A percentile compares a stretch with the other conserved stretches of the same genome.
Evolutionary conservation across 192 early-diverging fungal genomes (phyloP).

Genomic region (Backusella tarrabulga): DNA sequence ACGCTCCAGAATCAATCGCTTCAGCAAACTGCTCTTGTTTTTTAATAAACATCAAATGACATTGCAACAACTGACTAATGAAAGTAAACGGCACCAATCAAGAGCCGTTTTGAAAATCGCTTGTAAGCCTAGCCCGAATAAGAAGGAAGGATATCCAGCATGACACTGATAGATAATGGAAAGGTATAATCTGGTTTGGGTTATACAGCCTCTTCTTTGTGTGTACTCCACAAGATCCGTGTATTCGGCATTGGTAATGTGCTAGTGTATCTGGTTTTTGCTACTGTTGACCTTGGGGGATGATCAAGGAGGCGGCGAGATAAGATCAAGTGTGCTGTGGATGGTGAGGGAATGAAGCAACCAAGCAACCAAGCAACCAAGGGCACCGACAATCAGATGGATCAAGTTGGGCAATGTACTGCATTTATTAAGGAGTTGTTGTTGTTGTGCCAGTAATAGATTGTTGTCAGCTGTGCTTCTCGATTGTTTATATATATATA

Average conservation of each 20-base stretch:
- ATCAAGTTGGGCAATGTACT: not conserved
- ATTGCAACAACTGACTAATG: slow-evolving; percentile 35
- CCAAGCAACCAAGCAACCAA: slow-evolving; percentile 17
- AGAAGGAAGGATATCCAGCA: slow-evolving; percentile 27
- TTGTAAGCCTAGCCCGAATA: slow-evolving; percentile 33
- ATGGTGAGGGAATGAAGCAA: slow-evolving; percentile 19
- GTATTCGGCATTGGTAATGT: slow-evolving; percentile 15
- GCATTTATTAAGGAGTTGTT: not conserved
- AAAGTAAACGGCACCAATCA: slow-evolving; percentile 37
- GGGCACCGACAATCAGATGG: slow-evolving; percentile 4
- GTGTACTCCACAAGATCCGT: slow-evolving; percentile 30
- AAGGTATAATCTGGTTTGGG: not conserved
- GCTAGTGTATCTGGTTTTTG: not conserved
- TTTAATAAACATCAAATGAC: slow-evolving; percentile 13
- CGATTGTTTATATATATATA: too few species aligned
- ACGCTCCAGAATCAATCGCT: slow-evolving; percentile 43
- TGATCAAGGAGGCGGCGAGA: slow-evolving; percentile 7
- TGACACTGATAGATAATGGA: slow-evolving; percentile 14
- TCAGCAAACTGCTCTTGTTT: slow-evolving; percentile 34
- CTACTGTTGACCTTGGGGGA: slow-evolving; percentile 14
- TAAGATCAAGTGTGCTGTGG: slow-evolving; percentile 24
- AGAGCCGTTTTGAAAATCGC: slow-evolving; percentile 15
- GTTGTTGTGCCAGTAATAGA: too few species aligned
- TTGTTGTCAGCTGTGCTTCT: too few species aligned
- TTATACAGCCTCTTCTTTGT: slow-evolving; percentile 19